Conservation (phyloP, 805 yeast species). For the Suhomyces vadensis region DNA sequence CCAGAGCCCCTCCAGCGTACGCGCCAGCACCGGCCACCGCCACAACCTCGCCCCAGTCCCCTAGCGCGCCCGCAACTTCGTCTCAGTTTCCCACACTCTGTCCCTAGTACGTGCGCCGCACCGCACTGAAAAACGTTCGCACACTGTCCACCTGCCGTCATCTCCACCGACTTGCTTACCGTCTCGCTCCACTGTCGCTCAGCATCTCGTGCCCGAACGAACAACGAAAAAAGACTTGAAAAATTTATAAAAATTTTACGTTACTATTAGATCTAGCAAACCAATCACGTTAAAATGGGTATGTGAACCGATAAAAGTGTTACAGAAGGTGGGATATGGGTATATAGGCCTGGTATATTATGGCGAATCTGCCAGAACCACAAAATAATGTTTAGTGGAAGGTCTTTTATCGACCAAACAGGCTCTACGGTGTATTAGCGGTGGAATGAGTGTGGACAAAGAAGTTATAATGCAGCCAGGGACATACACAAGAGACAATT, state of each 20-base stretch:
- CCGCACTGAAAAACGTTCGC: too few species aligned
- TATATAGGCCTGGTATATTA: background rate
- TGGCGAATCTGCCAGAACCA: background rate
- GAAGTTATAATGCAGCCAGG: too few species aligned
- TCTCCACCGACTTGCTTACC: background rate
- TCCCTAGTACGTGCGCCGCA: too few species aligned
- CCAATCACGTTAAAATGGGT: conserved; percentile 10
- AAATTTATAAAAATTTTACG: conserved; percentile 7
- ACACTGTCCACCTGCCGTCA: too few species aligned
- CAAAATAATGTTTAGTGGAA: background rate
- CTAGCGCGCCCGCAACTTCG: too few species aligned
- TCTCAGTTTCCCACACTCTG: too few species aligned
- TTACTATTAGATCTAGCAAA: conserved; percentile 8
- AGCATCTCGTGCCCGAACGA: conserved; percentile 1
- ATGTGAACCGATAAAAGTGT: conserved; percentile 4
- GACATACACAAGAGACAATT: too few species aligned
- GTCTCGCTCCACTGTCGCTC: background rate
- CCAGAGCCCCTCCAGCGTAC: too few species aligned
- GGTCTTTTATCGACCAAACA: background rate
- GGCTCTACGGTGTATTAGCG: too few species aligned
- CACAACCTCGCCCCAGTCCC: too few species aligned
- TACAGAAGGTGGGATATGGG: background rate
- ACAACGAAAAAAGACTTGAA: conserved; percentile 1
- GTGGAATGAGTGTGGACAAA: too few species aligned
- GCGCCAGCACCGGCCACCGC: too few species aligned